phyloP scores from a whole-genome alignment of 1,284 basidiomycete genomes.

The Jaminaea rosea region DNA sequence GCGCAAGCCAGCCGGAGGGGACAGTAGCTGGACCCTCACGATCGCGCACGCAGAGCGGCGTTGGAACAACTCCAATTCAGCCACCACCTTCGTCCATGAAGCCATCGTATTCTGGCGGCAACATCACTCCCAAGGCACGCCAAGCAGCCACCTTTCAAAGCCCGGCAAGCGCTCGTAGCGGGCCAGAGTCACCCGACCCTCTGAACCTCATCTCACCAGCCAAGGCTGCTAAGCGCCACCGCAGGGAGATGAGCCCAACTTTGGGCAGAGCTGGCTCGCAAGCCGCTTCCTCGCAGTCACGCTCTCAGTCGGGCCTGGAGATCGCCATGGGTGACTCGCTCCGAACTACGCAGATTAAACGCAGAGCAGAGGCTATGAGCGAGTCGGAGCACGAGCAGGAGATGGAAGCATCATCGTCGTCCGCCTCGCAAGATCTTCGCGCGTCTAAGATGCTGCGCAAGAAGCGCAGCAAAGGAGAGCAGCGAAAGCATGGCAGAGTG shows the following conservation, averaged over 20 bases:
- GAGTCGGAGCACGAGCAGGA: no score
- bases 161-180: background rate
- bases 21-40: background rate
- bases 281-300: background rate
- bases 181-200: background rate
- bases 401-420: no score
- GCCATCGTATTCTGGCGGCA: background rate
- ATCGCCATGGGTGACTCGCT: background rate
- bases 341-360: background rate
- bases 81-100: background rate
- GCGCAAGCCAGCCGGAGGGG: background rate
- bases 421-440: no score
- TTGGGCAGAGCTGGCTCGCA: background rate
- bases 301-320: background rate
- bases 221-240: background rate
- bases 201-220: slow-evolving; percentile 3
- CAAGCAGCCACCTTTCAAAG: no score
- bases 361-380: background rate
- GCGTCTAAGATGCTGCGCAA: background rate
- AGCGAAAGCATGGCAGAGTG: background rate
- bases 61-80: background rate
- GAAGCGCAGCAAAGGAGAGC: background rate
- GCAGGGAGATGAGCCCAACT: background rate
- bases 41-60: background rate
- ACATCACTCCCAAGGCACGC: no score